phyloP scores from a whole-genome alignment of 2,329 filamentous ascomycete genomes.

The Aureobasidium sp. region DNA sequence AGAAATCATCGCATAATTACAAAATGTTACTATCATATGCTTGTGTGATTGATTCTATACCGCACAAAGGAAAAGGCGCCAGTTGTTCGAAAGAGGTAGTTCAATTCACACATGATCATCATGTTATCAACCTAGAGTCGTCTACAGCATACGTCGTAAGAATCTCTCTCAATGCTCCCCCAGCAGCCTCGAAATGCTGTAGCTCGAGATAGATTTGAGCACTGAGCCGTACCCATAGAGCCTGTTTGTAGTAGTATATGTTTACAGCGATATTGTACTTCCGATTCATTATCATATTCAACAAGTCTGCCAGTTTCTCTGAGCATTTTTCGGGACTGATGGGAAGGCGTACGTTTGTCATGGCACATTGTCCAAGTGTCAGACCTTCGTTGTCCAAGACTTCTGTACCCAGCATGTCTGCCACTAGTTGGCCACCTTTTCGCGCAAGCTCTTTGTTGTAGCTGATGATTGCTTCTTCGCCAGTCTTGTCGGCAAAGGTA shows the following conservation, averaged over 20 bases:
- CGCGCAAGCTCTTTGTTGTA: slow-evolving; percentile 58
- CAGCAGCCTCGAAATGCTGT: slow-evolving; percentile 67
- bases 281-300: slow-evolving; percentile 32
- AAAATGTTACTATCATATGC: too few relatives aligned
- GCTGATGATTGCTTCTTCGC: slow-evolving; percentile 58
- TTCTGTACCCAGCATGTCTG: slow-evolving; percentile 57
- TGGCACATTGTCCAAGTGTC: slow-evolving; percentile 40
- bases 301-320: slow-evolving; percentile 32
- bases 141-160: not conserved
- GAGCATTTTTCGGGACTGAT: slow-evolving; percentile 34
- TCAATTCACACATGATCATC: too few relatives aligned
- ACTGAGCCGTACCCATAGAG: slow-evolving; percentile 64
- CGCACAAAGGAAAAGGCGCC: too few relatives aligned
- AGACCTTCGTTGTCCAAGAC: slow-evolving; percentile 57
- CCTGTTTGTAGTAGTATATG: slow-evolving; percentile 49
- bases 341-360: slow-evolving; percentile 68
- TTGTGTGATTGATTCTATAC: too few relatives aligned
- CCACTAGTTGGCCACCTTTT: slow-evolving; percentile 52
- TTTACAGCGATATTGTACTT: slow-evolving; percentile 66
- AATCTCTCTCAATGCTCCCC: slow-evolving; percentile 15
- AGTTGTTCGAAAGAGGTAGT: too few relatives aligned
- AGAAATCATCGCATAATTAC: too few relatives aligned
- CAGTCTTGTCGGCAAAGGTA: slow-evolving; percentile 24
- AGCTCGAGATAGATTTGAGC: slow-evolving; percentile 78
- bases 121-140: too few relatives aligned